Conservation (phyloP, 164 flowering plant genomes). For the Akebia trifoliata region DNA sequence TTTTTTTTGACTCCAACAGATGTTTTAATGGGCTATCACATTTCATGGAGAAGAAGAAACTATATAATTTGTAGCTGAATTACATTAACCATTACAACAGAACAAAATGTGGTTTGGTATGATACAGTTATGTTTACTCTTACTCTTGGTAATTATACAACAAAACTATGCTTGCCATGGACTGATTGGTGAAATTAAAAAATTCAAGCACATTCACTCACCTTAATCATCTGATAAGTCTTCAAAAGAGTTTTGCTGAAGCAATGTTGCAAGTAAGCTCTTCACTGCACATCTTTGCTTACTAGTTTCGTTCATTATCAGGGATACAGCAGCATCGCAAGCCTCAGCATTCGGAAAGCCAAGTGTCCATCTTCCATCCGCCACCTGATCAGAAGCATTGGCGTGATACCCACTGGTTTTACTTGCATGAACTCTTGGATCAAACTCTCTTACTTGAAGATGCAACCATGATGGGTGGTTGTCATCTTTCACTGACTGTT, state of each 20-base stretch:
- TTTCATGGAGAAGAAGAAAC: neutral
- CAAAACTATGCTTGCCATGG: neutral
- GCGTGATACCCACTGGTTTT: slow-evolving; percentile 15
- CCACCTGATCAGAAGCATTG: slow-evolving; percentile 12
- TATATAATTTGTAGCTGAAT: neutral
- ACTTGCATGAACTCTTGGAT: slow-evolving; percentile 26
- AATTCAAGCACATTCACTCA: slow-evolving; percentile 27
- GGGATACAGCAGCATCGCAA: slow-evolving; percentile 43
- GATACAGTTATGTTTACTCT: neutral
- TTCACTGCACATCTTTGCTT: slow-evolving; percentile 46
- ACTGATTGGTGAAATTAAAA: neutral
- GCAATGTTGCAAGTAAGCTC: slow-evolving; percentile 38
- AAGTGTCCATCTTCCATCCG: slow-evolving; percentile 56
- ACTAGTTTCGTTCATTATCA: slow-evolving; percentile 33
- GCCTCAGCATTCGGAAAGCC: slow-evolving; percentile 45
- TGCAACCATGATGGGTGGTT: slow-evolving; percentile 59
- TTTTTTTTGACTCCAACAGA: too few relatives aligned
- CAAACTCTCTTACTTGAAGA: slow-evolving; percentile 44
- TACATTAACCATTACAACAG: neutral
- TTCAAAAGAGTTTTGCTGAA: slow-evolving; percentile 18
- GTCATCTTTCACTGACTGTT: slow-evolving; percentile 54
- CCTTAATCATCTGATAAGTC: slow-evolving; percentile 15
- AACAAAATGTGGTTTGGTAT: neutral
- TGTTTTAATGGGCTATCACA: neutral
- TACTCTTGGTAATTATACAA: neutral